Percentiles rank a stretch among this genome's conserved stretches.
Evolutionary conservation across 164 flowering plant species (phyloP).

Genomic region (Liquidambar formosana): DNA sequence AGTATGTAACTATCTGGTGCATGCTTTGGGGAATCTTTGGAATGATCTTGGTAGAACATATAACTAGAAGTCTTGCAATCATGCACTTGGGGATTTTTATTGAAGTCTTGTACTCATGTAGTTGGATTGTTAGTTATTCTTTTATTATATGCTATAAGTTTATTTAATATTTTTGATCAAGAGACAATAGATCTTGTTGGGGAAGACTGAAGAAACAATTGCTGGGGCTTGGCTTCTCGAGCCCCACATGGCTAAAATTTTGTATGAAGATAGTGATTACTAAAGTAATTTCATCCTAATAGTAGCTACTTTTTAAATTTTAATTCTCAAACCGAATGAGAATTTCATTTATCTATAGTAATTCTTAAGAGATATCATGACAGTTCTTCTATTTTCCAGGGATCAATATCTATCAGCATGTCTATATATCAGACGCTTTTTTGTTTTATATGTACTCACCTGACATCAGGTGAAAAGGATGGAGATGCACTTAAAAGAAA

Average conservation of each 20-base stretch:
- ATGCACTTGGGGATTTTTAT: neutral
- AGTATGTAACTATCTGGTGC: neutral
- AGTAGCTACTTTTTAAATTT: neutral
- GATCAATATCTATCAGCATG: slow-evolving; percentile 95
- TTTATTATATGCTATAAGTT: no score
- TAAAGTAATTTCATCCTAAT: neutral
- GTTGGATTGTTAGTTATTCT: no score
- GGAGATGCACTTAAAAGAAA: slow-evolving; percentile 79
- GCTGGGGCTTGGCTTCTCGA: neutral
- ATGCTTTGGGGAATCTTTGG: neutral
- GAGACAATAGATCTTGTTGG: neutral
- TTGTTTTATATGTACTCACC: slow-evolving; percentile 92
- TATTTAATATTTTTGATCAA: neutral
- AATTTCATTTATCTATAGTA: neutral
- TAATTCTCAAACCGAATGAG: neutral
- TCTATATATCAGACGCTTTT: slow-evolving; percentile 90
- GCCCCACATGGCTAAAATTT: neutral
- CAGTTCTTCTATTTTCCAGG: slow-evolving; percentile 51
- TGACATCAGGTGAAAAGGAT: slow-evolving; percentile 88
- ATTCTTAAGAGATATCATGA: slow-evolving; percentile 1
- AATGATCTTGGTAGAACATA: neutral
- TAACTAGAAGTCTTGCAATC: neutral
- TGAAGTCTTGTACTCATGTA: neutral
- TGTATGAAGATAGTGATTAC: neutral
- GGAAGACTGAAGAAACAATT: neutral